Evolutionary conservation across 805 yeast species (phyloP).

Genomic region (Lipomyces yamanashiensis): DNA sequence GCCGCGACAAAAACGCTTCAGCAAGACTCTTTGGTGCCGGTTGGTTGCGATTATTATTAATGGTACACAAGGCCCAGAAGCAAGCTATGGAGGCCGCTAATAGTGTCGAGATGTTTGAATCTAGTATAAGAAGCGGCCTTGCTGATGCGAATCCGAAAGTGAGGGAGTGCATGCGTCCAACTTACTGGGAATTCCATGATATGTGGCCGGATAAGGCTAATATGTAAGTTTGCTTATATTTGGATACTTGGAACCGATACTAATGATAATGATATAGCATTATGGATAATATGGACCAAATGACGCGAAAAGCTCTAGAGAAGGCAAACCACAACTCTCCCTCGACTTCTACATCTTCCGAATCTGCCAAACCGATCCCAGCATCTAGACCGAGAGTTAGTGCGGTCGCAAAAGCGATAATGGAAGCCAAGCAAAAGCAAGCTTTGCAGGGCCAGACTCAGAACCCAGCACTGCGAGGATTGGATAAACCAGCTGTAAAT

Average conservation of each 20-base stretch:
- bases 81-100: conserved; percentile 44
- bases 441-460: background rate
- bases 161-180: conserved; percentile 70
- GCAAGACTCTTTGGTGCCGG: conserved; percentile 71
- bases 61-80: conserved; percentile 54
- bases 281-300: conserved; percentile 50
- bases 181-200: conserved; percentile 71
- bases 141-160: conserved; percentile 81
- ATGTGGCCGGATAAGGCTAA: conserved; percentile 61
- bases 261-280: conserved; percentile 36
- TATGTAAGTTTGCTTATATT: conserved; percentile 16
- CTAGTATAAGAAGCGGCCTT: conserved; percentile 62
- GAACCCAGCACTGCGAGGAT: conserved; percentile 6
- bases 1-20: conserved; percentile 70
- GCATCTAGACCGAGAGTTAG: conserved; percentile 7
- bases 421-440: conserved; percentile 13
- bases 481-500: conserved; percentile 15
- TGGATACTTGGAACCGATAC: conserved; percentile 41
- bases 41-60: conserved; percentile 68
- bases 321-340: conserved; percentile 54
- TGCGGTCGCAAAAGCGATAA: conserved; percentile 9
- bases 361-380: background rate
- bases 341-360: background rate
- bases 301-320: conserved; percentile 63
- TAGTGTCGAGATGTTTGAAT: conserved; percentile 54